These are phyloP conservation scores for Fusarium sp. DNA, from an alignment of 2,329 filamentous ascomycete species.

Conservation along the genomic window DNA sequence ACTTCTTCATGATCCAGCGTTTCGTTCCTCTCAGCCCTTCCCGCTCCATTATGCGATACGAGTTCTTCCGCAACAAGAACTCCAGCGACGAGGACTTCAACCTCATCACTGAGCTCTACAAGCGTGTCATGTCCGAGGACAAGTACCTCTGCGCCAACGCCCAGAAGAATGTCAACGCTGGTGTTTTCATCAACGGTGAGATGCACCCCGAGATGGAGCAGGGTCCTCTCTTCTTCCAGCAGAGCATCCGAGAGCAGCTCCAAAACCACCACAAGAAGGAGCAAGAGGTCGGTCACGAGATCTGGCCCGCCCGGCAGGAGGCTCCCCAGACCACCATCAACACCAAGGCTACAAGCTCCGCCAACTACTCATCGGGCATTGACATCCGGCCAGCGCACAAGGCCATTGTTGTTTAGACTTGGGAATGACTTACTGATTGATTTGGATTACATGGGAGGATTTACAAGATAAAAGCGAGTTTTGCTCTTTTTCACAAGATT, in stretches of 20 bases:
- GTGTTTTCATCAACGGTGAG: conserved; percentile 70
- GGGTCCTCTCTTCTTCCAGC: conserved; percentile 67
- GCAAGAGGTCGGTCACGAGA: conserved; percentile 55
- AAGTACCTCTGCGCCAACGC: conserved; percentile 68
- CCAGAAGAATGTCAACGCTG: conserved; percentile 69
- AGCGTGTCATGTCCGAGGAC: conserved; percentile 72
- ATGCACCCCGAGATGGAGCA: conserved; percentile 70
- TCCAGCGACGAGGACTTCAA: conserved; percentile 68
- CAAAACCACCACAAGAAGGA: conserved; percentile 59
- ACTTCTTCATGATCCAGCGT: conserved; percentile 72
- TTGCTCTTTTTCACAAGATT: conserved; percentile 31
- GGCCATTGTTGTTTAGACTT: conserved; percentile 33
- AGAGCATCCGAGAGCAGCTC: conserved; percentile 58
- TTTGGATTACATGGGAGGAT: conserved; percentile 1
- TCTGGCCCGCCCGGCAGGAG: conserved; percentile 61
- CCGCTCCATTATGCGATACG: conserved; percentile 67
- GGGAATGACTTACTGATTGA: neutral
- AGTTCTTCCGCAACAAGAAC: conserved; percentile 70
- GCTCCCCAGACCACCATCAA: conserved; percentile 42
- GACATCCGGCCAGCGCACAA: conserved; percentile 45
- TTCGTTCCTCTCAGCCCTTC: conserved; percentile 65
- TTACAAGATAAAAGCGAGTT: conserved; percentile 31
- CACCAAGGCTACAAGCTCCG: conserved; percentile 40
- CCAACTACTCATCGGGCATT: conserved; percentile 48
- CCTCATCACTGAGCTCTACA: conserved; percentile 67